A percentile compares a stretch with the other conserved stretches of the same genome.
Evolutionary conservation across 345 rosid genomes (phyloP).

Genomic region (Dipteronia sinensis): DNA sequence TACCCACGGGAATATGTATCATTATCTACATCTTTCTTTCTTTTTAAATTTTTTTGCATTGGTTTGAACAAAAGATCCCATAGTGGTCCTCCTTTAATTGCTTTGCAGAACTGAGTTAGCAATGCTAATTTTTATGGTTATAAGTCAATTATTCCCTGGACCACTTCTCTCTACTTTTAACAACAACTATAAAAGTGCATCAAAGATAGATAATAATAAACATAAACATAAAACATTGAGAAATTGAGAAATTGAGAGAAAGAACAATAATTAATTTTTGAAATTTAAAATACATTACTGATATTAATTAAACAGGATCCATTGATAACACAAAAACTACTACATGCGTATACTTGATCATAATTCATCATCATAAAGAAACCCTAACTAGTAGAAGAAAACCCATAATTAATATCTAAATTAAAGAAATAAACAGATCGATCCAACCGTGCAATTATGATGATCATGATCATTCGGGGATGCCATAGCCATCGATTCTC

Average conservation of each 20-base stretch:
- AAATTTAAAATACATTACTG: not conserved
- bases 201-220: constrained; percentile 6
- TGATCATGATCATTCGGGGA: not conserved
- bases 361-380: constrained; percentile 2
- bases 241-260: not conserved
- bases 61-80: constrained; percentile 26
- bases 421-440: not conserved
- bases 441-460: not conserved
- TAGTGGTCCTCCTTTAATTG: constrained; percentile 35
- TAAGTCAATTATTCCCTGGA: constrained; percentile 37
- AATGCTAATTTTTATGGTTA: constrained; percentile 13
- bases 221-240: not conserved
- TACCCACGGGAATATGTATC: constrained; percentile 24
- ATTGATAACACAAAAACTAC: constrained; percentile 13
- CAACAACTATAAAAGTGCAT: not conserved
- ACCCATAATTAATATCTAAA: not conserved
- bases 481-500: not conserved
- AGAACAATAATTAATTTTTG: not conserved
- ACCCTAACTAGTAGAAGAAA: constrained; percentile 8
- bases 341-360: constrained; percentile 26
- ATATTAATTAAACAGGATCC: not conserved
- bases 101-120: constrained; percentile 30
- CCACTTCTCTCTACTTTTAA: constrained; percentile 11
- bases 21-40: not conserved
- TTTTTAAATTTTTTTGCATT: constrained; percentile 11